phyloP scores from a whole-genome alignment of 345 rosid species.

The Psidium guajava region DNA sequence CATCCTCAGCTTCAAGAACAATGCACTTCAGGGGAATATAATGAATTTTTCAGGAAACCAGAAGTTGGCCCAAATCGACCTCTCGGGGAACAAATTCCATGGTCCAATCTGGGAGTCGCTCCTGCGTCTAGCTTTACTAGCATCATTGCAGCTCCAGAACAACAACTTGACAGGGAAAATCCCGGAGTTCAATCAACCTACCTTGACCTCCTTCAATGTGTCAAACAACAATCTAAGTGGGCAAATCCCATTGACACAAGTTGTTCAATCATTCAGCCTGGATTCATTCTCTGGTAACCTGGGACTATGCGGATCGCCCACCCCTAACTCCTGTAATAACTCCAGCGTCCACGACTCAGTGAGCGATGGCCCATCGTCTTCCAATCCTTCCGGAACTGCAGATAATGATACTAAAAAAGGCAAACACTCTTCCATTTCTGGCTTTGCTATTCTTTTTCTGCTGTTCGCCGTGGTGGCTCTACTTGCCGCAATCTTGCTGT shows the following conservation, averaged over 20 bases:
- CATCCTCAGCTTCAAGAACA: slow-evolving; percentile 26
- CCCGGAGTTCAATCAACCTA: slow-evolving; percentile 20
- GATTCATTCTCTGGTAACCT: slow-evolving; percentile 13
- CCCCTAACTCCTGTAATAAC: neutral
- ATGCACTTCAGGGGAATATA: slow-evolving; percentile 20
- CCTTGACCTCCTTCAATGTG: slow-evolving; percentile 22
- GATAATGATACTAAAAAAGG: neutral
- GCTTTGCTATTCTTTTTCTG: slow-evolving; percentile 4
- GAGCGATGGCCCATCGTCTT: neutral
- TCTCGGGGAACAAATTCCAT: slow-evolving; percentile 23
- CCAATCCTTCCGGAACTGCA: neutral
- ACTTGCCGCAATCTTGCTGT: slow-evolving; percentile 18
- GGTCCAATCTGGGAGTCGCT: slow-evolving; percentile 22
- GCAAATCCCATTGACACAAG: slow-evolving; percentile 16
- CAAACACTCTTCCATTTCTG: neutral
- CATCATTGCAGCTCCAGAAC: slow-evolving; percentile 29
- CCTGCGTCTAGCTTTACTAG: slow-evolving; percentile 7
- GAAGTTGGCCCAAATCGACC: slow-evolving; percentile 20
- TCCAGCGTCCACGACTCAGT: neutral
- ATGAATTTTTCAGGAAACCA: slow-evolving; percentile 31
- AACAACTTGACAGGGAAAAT: slow-evolving; percentile 31
- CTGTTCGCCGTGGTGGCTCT: slow-evolving; percentile 21
- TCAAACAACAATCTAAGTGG: slow-evolving; percentile 36
- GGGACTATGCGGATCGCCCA: slow-evolving; percentile 17
- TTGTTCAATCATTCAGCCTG: slow-evolving; percentile 12